Evolutionary conservation across 2,329 filamentous ascomycete genomes (phyloP), one percentile per base, ranked within the genome.

Genomic region (Raffaelea deltoideospora): DNA sequence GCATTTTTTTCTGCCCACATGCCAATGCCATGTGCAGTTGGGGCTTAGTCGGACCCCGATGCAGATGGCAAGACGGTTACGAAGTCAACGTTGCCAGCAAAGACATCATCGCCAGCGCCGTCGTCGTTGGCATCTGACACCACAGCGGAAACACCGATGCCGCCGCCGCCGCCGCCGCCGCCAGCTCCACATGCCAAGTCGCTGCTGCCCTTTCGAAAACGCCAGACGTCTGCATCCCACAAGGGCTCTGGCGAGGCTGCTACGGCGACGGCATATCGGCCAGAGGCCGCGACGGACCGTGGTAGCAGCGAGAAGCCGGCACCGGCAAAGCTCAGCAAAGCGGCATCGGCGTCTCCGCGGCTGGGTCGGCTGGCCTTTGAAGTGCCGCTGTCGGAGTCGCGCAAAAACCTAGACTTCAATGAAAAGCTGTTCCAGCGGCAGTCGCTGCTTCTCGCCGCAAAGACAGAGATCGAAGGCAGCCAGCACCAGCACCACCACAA

Each of bases 371-470:
- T 45, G 19, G 33, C 42, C 2, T 45, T 45, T 31, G 44, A 45
- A 18, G 38, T 45, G 13, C 11, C 37, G 3, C 37, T 32, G 3
- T 44, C 44, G 1, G 42, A 41, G 23, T 45, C 44, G 7, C 35
- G 38, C 28, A 41, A 30, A 3, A 34, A 41, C 14, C 40, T 44
- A 3, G 42, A 44, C 26, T 35, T 45, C 8, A 36, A 44, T 11
- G 40, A 37, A n/a, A 36, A 31, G 11, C 37, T 45, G 1, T 45
- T 45, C 23, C 44, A 45, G 24, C 40, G 44, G 2, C 42, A 45
- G 27, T 45, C 44, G 2, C 30, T 45, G 3, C 38, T 45, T 15
- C 26, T 41, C 19, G 44, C 44, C 11, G 44, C 44, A 15, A 41
- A 40, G 19, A 37, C 20, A 8, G 40, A 45, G 30, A 43, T 41